These are phyloP conservation scores for Chlorella sp. DNA, from an alignment of 139 green algal species.

Conservation along the genomic window DNA sequence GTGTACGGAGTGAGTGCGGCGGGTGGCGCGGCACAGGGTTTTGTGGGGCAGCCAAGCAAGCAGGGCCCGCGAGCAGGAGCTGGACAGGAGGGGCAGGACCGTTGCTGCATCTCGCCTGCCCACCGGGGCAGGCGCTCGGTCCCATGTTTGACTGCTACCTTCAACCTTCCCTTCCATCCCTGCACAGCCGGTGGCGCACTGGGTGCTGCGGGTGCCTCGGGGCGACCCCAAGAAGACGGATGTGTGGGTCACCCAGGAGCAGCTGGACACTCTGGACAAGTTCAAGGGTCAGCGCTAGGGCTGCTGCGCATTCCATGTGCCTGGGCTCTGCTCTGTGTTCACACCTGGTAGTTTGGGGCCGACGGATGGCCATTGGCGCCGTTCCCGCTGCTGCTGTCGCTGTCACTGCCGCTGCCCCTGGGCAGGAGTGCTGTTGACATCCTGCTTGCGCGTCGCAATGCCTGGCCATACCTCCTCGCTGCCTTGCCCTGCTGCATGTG, in stretches of 20 bases:
- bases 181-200: not conserved
- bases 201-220: not conserved
- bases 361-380: no score
- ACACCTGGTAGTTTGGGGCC: not conserved
- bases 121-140: no score
- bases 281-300: slow-evolving; percentile 17
- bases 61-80: not conserved
- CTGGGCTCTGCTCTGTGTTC: not conserved
- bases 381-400: no score
- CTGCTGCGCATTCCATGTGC: no score
- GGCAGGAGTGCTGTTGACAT: no score
- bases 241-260: not conserved
- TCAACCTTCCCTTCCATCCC: not conserved
- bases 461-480: no score
- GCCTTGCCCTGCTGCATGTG: no score
- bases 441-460: no score
- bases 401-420: no score
- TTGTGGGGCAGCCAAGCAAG: not conserved
- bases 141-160: not conserved
- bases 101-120: no score
- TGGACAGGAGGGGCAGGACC: not conserved
- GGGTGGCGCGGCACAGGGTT: not conserved
- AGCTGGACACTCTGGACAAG: slow-evolving; percentile 23
- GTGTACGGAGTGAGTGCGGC: slow-evolving; percentile 36
- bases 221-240: slow-evolving; percentile 25